Evolutionary conservation across 2,329 filamentous ascomycete species (phyloP).

Genomic region (Cladosporium cucumerinum): DNA sequence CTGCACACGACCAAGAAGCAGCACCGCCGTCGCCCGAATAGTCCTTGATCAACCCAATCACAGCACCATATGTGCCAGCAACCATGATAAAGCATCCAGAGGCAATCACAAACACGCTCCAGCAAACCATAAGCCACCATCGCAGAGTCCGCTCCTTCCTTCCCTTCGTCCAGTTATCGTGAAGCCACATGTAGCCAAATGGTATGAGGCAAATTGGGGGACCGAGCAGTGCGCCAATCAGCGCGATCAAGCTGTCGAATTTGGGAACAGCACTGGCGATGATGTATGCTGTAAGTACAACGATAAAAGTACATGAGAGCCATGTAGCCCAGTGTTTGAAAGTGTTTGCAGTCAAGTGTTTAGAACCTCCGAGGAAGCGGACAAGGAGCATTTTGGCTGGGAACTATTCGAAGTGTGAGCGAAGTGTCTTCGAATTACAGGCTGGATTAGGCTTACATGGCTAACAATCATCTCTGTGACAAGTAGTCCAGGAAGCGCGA

Average conservation of each 20-base stretch:
- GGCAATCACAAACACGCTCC: constrained; percentile 35
- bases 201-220: constrained; percentile 28
- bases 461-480: constrained; percentile 32
- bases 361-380: constrained; percentile 51
- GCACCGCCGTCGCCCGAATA: not conserved
- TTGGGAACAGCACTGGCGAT: constrained; percentile 29
- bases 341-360: constrained; percentile 51
- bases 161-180: constrained; percentile 39
- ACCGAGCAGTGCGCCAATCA: constrained; percentile 29
- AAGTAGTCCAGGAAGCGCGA: constrained; percentile 55
- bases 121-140: constrained; percentile 24
- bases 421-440: no score
- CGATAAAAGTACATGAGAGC: constrained; percentile 34
- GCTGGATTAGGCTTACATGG: not conserved
- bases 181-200: constrained; percentile 44
- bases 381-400: constrained; percentile 57
- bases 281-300: constrained; percentile 26
- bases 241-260: constrained; percentile 26
- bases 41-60: constrained; percentile 29
- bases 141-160: constrained; percentile 19
- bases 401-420: constrained; percentile 39
- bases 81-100: constrained; percentile 44
- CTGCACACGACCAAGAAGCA: constrained; percentile 3
- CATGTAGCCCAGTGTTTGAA: constrained; percentile 52
- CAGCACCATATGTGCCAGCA: constrained; percentile 45